These are phyloP conservation scores for Pythium sukuiense DNA, from an alignment of 352 stramenopile species.

Conservation along the genomic window DNA sequence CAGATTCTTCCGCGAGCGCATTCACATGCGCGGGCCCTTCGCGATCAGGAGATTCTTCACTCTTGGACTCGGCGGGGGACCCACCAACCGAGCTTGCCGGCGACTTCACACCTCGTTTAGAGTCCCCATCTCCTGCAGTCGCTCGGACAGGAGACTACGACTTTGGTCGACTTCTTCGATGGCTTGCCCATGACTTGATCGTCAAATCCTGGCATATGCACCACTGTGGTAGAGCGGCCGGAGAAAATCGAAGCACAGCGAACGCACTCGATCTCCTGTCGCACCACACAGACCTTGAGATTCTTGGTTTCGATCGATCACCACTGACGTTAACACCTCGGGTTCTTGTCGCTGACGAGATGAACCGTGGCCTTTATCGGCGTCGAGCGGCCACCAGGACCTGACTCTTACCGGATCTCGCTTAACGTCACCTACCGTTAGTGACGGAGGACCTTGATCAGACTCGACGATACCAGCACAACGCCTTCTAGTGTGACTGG, in stretches of 20 bases:
- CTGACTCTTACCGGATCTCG: background rate
- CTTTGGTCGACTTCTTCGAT: slow-evolving; percentile 3
- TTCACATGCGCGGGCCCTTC: background rate
- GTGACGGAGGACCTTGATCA: slow-evolving; percentile 8
- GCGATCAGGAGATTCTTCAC: background rate
- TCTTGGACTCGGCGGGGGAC: background rate
- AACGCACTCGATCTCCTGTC: slow-evolving; percentile 1
- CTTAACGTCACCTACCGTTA: slow-evolving; percentile 20
- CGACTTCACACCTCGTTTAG: background rate
- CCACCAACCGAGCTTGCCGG: background rate
- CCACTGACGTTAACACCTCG: slow-evolving; percentile 8
- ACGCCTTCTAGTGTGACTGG: background rate
- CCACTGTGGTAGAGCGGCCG: background rate
- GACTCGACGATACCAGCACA: background rate
- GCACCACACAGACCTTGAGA: slow-evolving; percentile 9
- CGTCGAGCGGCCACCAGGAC: slow-evolving; percentile 4
- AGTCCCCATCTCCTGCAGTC: background rate
- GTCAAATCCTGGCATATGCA: slow-evolving; percentile 1
- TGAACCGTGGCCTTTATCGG: slow-evolving; percentile 4
- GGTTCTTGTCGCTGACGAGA: background rate
- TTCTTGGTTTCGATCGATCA: slow-evolving; percentile 6
- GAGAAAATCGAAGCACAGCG: slow-evolving; percentile 9
- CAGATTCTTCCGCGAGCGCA: background rate
- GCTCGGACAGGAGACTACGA: background rate
- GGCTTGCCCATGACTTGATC: slow-evolving; percentile 2